phyloP scores from a whole-genome alignment of 2,329 filamentous ascomycete genomes.

The Colletotrichum filicis region DNA sequence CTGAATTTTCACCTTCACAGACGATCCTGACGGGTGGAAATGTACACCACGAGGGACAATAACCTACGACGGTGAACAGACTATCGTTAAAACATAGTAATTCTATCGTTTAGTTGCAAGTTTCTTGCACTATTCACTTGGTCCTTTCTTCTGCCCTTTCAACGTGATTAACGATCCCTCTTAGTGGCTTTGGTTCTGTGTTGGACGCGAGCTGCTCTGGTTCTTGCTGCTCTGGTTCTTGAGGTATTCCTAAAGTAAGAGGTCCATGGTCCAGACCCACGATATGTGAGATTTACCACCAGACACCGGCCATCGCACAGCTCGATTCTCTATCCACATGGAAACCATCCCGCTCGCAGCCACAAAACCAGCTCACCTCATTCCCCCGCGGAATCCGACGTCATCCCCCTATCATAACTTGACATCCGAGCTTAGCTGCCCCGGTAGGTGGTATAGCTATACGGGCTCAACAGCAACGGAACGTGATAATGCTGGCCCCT shows the following conservation, averaged over 20 bases:
- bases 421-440: constrained; percentile 65
- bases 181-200: too few relatives aligned
- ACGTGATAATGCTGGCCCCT: constrained; percentile 81
- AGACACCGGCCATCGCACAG: too few relatives aligned
- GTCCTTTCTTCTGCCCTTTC: background rate
- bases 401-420: too few relatives aligned
- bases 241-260: too few relatives aligned
- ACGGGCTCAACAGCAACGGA: constrained; percentile 80
- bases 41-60: background rate
- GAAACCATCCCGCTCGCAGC: too few relatives aligned
- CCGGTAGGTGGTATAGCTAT: constrained; percentile 84
- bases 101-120: constrained; percentile 15
- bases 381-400: too few relatives aligned
- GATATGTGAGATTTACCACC: too few relatives aligned
- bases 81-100: constrained; percentile 33
- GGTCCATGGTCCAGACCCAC: too few relatives aligned
- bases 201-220: too few relatives aligned
- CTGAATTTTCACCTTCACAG: background rate
- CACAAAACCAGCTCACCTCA: too few relatives aligned
- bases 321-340: background rate
- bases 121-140: background rate
- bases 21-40: constrained; percentile 7
- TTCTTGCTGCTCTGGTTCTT: too few relatives aligned
- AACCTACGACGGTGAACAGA: constrained; percentile 4
- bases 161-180: background rate